Evolutionary conservation across 2,329 filamentous ascomycete species (phyloP), one percentile per base, ranked within the genome.

Genomic region (Fusarium citri): DNA sequence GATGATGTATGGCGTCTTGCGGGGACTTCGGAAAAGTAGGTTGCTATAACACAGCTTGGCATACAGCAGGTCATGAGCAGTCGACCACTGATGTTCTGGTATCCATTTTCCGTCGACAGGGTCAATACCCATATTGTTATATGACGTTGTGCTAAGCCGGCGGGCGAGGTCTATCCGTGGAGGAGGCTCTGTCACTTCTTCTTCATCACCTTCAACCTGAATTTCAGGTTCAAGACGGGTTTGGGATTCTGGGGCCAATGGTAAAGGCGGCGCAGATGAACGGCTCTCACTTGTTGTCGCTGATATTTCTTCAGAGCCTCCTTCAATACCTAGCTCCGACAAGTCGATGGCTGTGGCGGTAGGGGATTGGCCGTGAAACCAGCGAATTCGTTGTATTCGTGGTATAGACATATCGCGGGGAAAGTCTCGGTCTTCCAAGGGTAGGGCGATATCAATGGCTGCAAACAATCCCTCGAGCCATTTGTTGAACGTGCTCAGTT

Each of bases 391-490:
- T 70, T 87, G 85, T 43, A 86, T 80, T n/a, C 86, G 82, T 12
- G 88, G 88, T 53, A 90, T 85, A 37, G 87, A 89, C 78, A 88
- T 87, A 72, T 90, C 88, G 43, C 85, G 82, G 5, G 88, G 88
- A 55, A 89, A 86, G 45, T 88, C 85, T 48, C 92, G 87, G 69
- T 93, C 91, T 71, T 94, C 92, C 41, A 94, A 85, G 2, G 91
- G 88, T 1, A 87, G 83, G 15, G 91, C 88, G 22, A 94, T 87
- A 74, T 93, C 90, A 64, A 94, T 91, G 48, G 89, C 91, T n/a
- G 90, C 89, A 73, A 90, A 92, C 12, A 93, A 81, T 5, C 84
- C 83, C 74, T 93, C 89, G 4, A 93, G 80, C 89, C 92, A 92
- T 51, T 85, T 85, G 65, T 92, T 84, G 76, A 93, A 91, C 1